Evolutionary conservation across 208 protist genomes (phyloP).

Genomic region (Porcisia deanei): DNA sequence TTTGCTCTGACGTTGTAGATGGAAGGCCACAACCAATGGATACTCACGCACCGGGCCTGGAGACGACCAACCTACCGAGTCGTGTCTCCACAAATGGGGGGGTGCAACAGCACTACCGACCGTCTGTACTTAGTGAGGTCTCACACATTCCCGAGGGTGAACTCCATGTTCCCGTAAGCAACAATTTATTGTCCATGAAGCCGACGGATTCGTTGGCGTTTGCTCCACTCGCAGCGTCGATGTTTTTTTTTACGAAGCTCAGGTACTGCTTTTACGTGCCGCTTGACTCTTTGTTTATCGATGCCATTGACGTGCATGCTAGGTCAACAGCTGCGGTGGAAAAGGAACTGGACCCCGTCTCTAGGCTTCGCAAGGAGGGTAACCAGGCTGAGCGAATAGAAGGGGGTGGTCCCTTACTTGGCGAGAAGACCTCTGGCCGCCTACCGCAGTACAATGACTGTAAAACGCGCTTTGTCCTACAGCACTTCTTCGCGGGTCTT

Average conservation of each 20-base stretch:
- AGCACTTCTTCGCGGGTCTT: conserved; percentile 60
- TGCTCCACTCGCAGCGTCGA: background rate
- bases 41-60: background rate
- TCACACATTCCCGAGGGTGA: background rate
- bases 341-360: too few relatives aligned
- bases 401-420: background rate
- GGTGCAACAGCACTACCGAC: background rate
- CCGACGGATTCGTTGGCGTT: background rate
- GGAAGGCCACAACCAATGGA: background rate
- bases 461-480: conserved; percentile 51
- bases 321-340: background rate
- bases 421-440: background rate
- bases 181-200: background rate
- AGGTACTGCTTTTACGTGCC: conserved; percentile 59
- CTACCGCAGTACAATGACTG: conserved; percentile 11
- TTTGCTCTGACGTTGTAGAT: background rate
- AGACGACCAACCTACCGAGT: background rate
- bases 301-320: conserved; percentile 16
- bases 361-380: background rate
- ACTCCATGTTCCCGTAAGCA: background rate
- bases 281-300: conserved; percentile 50
- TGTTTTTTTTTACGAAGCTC: conserved; percentile 11
- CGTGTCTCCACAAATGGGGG: too few relatives aligned
- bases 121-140: background rate
- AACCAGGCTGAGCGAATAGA: too few relatives aligned